Percentiles rank a stretch among this genome's conserved stretches.
Conservation (phyloP, 805 yeast species). For the Ogataea corticis region DNA sequence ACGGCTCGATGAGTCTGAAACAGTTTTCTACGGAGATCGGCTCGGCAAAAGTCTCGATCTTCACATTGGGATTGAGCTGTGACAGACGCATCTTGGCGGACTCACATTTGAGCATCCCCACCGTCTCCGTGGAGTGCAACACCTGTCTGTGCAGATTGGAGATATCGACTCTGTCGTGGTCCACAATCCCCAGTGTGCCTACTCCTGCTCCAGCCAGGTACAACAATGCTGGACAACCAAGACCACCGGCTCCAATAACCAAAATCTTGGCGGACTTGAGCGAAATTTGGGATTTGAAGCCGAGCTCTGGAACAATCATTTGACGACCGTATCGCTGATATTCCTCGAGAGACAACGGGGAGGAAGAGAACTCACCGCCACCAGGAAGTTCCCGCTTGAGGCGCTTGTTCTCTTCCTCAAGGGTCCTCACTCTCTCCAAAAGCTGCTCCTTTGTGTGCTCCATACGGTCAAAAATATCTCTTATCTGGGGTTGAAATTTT, state of each 20-base stretch:
- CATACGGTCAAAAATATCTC: constrained; percentile 29
- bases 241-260: constrained; percentile 95
- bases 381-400: not conserved
- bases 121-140: constrained; percentile 64
- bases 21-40: constrained; percentile 59
- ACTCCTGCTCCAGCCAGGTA: constrained; percentile 88
- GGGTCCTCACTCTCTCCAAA: constrained; percentile 27
- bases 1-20: constrained; percentile 56
- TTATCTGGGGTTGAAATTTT: not conserved
- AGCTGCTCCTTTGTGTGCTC: constrained; percentile 23
- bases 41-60: constrained; percentile 50
- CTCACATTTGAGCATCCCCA: constrained; percentile 74
- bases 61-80: constrained; percentile 68
- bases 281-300: constrained; percentile 55
- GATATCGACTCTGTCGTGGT: constrained; percentile 78
- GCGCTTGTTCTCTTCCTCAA: constrained; percentile 9
- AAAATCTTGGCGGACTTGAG: constrained; percentile 61
- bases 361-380: not conserved
- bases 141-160: constrained; percentile 92
- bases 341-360: constrained; percentile 51
- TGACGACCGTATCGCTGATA: constrained; percentile 89
- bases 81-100: constrained; percentile 64
- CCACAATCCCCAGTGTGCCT: constrained; percentile 83
- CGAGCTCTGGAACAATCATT: constrained; percentile 85
- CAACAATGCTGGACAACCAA: constrained; percentile 88